Conservation (phyloP, 1,284 basidiomycete species). For the Exsudoporus floridanus region DNA sequence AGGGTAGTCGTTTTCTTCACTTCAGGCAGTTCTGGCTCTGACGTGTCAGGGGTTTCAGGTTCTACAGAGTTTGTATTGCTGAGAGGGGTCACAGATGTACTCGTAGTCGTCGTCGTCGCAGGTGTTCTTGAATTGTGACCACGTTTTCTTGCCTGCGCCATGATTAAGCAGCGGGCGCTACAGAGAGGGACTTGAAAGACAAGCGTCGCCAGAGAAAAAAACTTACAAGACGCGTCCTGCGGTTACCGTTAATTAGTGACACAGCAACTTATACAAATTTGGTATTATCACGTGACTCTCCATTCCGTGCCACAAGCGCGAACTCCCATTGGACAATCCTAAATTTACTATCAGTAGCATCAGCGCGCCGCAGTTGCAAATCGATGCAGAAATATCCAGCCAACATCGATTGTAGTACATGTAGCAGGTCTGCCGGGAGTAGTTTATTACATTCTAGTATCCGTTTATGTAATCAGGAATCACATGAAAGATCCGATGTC, state of each 20-base stretch:
- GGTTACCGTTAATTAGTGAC: conserved; percentile 22
- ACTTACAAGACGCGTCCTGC: conserved; percentile 28
- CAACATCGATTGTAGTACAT: too few species aligned
- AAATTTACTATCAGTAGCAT: neutral
- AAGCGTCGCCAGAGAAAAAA: conserved; percentile 21
- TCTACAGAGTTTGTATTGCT: conserved; percentile 29
- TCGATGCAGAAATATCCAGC: too few species aligned
- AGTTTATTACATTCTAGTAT: too few species aligned
- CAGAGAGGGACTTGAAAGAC: conserved; percentile 1
- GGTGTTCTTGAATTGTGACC: conserved; percentile 19
- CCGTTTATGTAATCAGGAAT: too few species aligned
- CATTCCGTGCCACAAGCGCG: conserved; percentile 24
- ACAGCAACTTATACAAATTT: conserved; percentile 9
- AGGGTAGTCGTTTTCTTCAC: conserved; percentile 8
- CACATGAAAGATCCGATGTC: neutral
- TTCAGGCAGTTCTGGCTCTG: conserved; percentile 34
- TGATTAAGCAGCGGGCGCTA: neutral
- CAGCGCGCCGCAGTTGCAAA: too few species aligned
- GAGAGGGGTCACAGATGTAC: conserved; percentile 28
- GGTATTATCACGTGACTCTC: conserved; percentile 17
- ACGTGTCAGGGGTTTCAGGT: conserved; percentile 44
- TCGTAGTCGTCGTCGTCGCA: conserved; percentile 29
- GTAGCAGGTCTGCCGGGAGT: too few species aligned
- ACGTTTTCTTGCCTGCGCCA: conserved; percentile 25
- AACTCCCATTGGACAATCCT: neutral